phyloP scores from a whole-genome alignment of 148 eudicot genomes.

The Rhododendron vialii region DNA sequence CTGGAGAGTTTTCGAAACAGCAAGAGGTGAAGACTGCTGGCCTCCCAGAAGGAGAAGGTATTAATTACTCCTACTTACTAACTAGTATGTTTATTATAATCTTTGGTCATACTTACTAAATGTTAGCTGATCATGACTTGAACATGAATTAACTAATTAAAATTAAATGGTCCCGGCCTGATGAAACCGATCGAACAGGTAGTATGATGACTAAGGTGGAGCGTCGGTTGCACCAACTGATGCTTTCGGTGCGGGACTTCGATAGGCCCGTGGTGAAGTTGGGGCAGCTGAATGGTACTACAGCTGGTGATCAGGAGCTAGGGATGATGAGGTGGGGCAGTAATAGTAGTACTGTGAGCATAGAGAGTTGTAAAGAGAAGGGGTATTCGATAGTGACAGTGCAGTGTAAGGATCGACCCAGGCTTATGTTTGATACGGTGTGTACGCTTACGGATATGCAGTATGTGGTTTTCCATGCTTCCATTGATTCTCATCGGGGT shows the following conservation, averaged over 20 bases:
- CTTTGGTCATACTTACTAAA: too few species aligned
- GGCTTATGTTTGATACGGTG: constrained; percentile 79
- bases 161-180: too few species aligned
- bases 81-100: background rate
- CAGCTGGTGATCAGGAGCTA: too few species aligned
- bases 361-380: constrained; percentile 63
- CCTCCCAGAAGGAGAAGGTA: constrained; percentile 40
- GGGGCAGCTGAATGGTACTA: background rate
- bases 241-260: constrained; percentile 88
- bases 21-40: background rate
- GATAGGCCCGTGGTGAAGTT: constrained; percentile 23
- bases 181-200: background rate
- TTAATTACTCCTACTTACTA: too few species aligned
- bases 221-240: constrained; percentile 87
- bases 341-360: constrained; percentile 27
- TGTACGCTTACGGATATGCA: constrained; percentile 91
- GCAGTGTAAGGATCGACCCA: constrained; percentile 76
- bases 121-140: too few species aligned
- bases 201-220: constrained; percentile 44
- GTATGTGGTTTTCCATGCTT: constrained; percentile 80
- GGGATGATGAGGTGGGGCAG: too few species aligned
- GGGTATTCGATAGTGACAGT: constrained; percentile 76
- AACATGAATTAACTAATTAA: too few species aligned
- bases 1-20: background rate
- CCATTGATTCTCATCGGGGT: background rate